Evolutionary conservation across 2,329 filamentous ascomycete species (phyloP).

Genomic region (Fragosphaeria purpurea): DNA sequence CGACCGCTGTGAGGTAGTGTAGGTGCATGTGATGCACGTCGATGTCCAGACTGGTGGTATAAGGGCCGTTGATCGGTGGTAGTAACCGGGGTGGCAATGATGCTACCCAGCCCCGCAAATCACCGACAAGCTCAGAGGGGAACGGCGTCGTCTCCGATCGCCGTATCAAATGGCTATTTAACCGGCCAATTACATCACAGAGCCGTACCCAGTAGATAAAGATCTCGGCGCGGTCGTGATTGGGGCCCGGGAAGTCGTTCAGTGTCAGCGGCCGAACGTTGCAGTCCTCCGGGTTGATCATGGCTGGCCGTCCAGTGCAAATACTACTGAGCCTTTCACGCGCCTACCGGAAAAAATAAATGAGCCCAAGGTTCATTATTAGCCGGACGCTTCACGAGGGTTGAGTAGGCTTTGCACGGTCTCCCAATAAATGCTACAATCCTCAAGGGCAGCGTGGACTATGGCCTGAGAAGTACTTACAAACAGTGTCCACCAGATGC

Average conservation of each 20-base stretch:
- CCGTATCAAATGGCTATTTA: background rate
- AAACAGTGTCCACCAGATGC: conserved; percentile 3
- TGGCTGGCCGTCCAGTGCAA: conserved; percentile 2
- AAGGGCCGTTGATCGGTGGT: background rate
- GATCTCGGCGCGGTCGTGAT: background rate
- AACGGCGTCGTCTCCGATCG: background rate
- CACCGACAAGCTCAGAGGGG: background rate
- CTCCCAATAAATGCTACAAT: no score
- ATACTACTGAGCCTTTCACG: background rate
- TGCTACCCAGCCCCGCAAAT: conserved; percentile 1
- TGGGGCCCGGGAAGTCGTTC: background rate
- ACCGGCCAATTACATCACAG: conserved; percentile 1
- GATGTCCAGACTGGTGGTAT: background rate
- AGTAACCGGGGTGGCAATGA: background rate
- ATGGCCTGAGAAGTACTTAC: background rate
- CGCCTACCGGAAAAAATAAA: background rate
- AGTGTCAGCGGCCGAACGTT: conserved; percentile 1
- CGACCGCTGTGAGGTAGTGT: conserved; percentile 1
- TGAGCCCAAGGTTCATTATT: background rate
- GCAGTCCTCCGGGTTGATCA: conserved; percentile 5
- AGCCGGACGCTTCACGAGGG: background rate
- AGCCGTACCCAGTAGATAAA: conserved; percentile 6
- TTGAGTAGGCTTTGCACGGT: no score
- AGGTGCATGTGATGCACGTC: conserved; percentile 5
- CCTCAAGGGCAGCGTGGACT: no score